Conservation (phyloP, 2,329 filamentous ascomycete species). For the Aspergillus pseudonomiae region DNA sequence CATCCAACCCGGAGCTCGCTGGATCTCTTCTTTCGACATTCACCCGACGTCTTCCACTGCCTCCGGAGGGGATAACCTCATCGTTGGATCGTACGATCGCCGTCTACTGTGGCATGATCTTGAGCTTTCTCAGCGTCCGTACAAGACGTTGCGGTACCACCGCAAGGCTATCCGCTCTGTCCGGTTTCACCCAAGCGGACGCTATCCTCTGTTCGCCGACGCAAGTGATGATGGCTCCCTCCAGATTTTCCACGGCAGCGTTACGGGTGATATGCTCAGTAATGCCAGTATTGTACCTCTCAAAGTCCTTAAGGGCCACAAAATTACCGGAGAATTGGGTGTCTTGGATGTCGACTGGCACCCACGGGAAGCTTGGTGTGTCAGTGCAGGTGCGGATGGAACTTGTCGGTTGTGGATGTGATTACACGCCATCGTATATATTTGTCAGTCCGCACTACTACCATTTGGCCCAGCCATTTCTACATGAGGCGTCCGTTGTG, state of each 20-base stretch:
- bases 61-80: slow-evolving; percentile 87
- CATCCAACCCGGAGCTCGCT: slow-evolving; percentile 86
- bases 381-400: slow-evolving; percentile 92
- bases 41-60: slow-evolving; percentile 90
- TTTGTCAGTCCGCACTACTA: slow-evolving; percentile 25
- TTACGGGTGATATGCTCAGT: slow-evolving; percentile 91
- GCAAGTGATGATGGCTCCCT: slow-evolving; percentile 92
- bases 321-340: slow-evolving; percentile 80
- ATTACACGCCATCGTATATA: slow-evolving; percentile 27
- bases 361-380: slow-evolving; percentile 87
- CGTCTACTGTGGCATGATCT: slow-evolving; percentile 95
- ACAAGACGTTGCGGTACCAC: slow-evolving; percentile 97
- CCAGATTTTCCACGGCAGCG: slow-evolving; percentile 96
- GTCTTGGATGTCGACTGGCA: slow-evolving; percentile 97
- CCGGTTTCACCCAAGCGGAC: slow-evolving; percentile 77
- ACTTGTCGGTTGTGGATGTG: slow-evolving; percentile 87
- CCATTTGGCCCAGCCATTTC: slow-evolving; percentile 21
- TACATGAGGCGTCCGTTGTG: slow-evolving; percentile 30
- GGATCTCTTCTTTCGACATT: slow-evolving; percentile 93
- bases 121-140: slow-evolving; percentile 84
- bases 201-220: slow-evolving; percentile 85
- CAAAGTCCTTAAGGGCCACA: slow-evolving; percentile 90
- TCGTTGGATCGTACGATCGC: slow-evolving; percentile 93
- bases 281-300: slow-evolving; percentile 95
- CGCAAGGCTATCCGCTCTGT: slow-evolving; percentile 87